A percentile compares a stretch with the other conserved stretches of the same genome.
Evolutionary conservation across 768 basidiomycete genomes (phyloP).

Genomic region (Porphyrellus cyaneotinctus): DNA sequence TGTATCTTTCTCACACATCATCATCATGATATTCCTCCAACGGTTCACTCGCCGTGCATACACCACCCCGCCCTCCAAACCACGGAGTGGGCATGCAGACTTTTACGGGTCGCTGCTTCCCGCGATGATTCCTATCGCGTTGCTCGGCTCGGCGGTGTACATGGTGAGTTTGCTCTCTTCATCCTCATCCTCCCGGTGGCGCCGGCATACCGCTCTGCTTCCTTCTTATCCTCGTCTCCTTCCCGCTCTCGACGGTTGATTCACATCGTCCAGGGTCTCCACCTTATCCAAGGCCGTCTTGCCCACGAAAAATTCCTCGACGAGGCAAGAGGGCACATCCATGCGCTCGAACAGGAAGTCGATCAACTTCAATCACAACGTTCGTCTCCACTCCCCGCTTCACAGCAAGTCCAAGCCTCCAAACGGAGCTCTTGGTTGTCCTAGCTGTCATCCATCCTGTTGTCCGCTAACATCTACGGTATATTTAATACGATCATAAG

Average conservation of each 20-base stretch:
- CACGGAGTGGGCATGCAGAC: slow-evolving; percentile 49
- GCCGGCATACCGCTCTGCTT: slow-evolving; percentile 5
- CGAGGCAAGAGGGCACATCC: slow-evolving; percentile 52
- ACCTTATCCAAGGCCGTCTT: slow-evolving; percentile 57
- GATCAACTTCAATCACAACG: slow-evolving; percentile 29
- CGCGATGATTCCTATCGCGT: slow-evolving; percentile 72
- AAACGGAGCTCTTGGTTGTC: slow-evolving; percentile 23
- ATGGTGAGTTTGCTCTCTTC: slow-evolving; percentile 42
- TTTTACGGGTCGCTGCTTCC: slow-evolving; percentile 71
- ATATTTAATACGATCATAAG: slow-evolving; percentile 9
- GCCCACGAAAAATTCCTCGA: slow-evolving; percentile 70
- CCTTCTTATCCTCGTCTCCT: background rate
- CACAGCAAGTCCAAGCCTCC: background rate
- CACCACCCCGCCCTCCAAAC: slow-evolving; percentile 9
- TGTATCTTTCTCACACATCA: too few relatives aligned
- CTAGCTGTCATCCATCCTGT: slow-evolving; percentile 20
- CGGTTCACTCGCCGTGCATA: slow-evolving; percentile 2
- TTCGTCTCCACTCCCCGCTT: background rate
- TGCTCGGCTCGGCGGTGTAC: slow-evolving; percentile 78
- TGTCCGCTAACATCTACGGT: slow-evolving; percentile 4
- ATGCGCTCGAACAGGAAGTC: slow-evolving; percentile 58
- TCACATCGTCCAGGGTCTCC: slow-evolving; percentile 43
- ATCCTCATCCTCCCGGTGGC: slow-evolving; percentile 2
- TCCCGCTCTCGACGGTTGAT: slow-evolving; percentile 12
- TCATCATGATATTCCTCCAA: background rate